Percentiles rank a stretch among this genome's conserved stretches.
Evolutionary conservation across 1,284 basidiomycete genomes (phyloP).

Genomic region (Cryptococcus sp.): DNA sequence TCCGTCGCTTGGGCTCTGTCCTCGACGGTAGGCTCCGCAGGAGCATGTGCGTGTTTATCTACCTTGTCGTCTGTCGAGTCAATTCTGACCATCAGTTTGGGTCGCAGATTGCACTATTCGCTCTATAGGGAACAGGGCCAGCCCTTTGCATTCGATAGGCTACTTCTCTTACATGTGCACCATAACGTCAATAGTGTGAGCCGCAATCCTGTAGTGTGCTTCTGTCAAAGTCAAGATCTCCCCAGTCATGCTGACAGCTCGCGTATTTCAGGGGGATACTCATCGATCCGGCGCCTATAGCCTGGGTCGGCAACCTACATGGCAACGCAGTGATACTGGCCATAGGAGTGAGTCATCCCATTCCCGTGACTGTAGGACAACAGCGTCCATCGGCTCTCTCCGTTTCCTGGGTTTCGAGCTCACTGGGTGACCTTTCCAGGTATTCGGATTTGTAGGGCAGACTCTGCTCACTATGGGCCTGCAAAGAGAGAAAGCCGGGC

Average conservation of each 20-base stretch:
- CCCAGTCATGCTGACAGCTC: neutral
- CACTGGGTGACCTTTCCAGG: conserved; percentile 9
- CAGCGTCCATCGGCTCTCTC: too few species aligned
- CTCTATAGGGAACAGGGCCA: conserved; percentile 70
- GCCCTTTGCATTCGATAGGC: conserved; percentile 69
- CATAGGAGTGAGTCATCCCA: conserved; percentile 54
- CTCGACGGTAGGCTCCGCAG: conserved; percentile 37
- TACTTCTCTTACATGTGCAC: conserved; percentile 68
- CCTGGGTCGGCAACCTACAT: conserved; percentile 6
- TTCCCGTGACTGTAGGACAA: conserved; percentile 47
- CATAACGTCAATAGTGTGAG: conserved; percentile 58
- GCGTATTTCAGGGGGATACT: conserved; percentile 43
- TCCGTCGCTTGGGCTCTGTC: conserved; percentile 41
- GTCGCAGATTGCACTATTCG: conserved; percentile 64
- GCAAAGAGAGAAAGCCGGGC: conserved; percentile 52
- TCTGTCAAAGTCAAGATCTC: conserved; percentile 15
- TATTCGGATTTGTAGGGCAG: conserved; percentile 66
- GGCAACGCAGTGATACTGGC: conserved; percentile 46
- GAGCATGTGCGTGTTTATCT: conserved; percentile 42
- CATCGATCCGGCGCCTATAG: conserved; percentile 5
- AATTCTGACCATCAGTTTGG: neutral
- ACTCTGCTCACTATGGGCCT: conserved; percentile 54
- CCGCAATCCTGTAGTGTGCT: conserved; percentile 19
- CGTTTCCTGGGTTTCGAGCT: neutral
- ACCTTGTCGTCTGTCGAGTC: neutral